Base-by-base conservation (phyloP, 768 basidiomycete genomes). In the Boletellus ananiceps region DNA sequence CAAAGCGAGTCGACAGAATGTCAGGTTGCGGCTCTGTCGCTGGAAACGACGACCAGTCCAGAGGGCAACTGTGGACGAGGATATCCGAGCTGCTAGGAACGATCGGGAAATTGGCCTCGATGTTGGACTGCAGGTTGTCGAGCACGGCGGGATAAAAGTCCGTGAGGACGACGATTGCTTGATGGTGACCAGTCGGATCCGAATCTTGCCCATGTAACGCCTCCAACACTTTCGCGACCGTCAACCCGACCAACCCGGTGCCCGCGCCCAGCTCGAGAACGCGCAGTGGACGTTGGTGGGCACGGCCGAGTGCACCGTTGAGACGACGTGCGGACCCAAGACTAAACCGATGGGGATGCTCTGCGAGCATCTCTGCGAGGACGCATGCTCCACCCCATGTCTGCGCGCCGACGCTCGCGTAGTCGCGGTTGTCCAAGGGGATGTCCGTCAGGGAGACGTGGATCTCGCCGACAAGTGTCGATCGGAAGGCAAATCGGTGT, bases 361-460 rank as follows among this genome's bases (percentile, higher is more conserved):
- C 74, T 3, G 77, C 78, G 35, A 93, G 79, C 68, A 82, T 76
- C 61, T 89, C 85, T 0, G 89, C 80, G 47, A 94, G 74, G 7
- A 93, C 79, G 56, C 85, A 90, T 3, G 88, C 85, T 9, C 85
- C 81, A 4, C 89, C 90, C 92, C 91, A 94, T 0, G 90, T 93
- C 68, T 93, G 91, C 23, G 88, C 83, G 1, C 91, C 91, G 15
- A 91, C 81, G 47, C 82, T 86, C 12, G 72, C 69, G 54, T 81
- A 84, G 56, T 88, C 84, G n/a, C 74, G 69, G 47, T 87, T 83
- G 43, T 83, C 77, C 37, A 91, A 67, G 2, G 87, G 80, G 2
- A 82, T 75, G 62, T 93, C 91, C 27, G 72, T 81, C 42, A 93
- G 58, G 44, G 71, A 61, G 11, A 86, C 68, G 11, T 67, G 57